These are phyloP conservation scores for Melaleuca quinquenervia DNA, from an alignment of 345 rosid genomes.

Conservation along the genomic window DNA sequence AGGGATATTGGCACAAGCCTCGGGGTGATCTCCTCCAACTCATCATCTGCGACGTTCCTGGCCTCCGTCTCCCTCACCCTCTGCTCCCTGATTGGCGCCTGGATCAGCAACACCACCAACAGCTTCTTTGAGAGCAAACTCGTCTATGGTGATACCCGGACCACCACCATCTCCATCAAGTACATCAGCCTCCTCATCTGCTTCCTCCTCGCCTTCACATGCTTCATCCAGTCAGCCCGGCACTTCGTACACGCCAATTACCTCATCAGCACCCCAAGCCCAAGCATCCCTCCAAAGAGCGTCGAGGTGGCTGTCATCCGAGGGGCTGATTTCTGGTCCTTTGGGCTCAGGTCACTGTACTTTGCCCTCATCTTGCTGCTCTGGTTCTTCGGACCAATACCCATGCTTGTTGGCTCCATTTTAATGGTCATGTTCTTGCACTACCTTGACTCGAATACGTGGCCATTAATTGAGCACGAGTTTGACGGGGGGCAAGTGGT, in stretches of 20 bases:
- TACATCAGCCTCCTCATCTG: conserved; percentile 55
- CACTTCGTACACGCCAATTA: conserved; percentile 62
- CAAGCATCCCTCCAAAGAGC: background rate
- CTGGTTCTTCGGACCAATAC: conserved; percentile 89
- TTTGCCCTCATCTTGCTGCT: conserved; percentile 53
- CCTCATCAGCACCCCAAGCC: conserved; percentile 50
- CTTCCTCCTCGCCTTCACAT: conserved; percentile 59
- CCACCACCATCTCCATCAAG: conserved; percentile 55
- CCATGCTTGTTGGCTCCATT: conserved; percentile 54
- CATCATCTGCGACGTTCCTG: conserved; percentile 61
- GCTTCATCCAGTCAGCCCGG: conserved; percentile 63
- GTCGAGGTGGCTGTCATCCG: conserved; percentile 38
- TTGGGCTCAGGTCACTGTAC: conserved; percentile 70
- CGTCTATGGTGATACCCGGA: conserved; percentile 66
- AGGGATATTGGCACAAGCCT: conserved; percentile 27
- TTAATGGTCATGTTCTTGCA: conserved; percentile 44
- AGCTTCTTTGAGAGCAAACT: conserved; percentile 32
- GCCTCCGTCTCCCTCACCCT: conserved; percentile 58
- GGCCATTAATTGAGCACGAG: conserved; percentile 30
- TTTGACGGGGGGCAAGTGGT: conserved; percentile 4
- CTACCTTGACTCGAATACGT: conserved; percentile 41
- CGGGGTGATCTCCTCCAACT: conserved; percentile 42
- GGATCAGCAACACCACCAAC: conserved; percentile 53
- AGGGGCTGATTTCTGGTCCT: conserved; percentile 78
- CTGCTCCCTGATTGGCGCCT: conserved; percentile 75